These are phyloP conservation scores for Coemansia sp. DNA, from an alignment of 192 early-diverging fungal species.

Conservation along the genomic window DNA sequence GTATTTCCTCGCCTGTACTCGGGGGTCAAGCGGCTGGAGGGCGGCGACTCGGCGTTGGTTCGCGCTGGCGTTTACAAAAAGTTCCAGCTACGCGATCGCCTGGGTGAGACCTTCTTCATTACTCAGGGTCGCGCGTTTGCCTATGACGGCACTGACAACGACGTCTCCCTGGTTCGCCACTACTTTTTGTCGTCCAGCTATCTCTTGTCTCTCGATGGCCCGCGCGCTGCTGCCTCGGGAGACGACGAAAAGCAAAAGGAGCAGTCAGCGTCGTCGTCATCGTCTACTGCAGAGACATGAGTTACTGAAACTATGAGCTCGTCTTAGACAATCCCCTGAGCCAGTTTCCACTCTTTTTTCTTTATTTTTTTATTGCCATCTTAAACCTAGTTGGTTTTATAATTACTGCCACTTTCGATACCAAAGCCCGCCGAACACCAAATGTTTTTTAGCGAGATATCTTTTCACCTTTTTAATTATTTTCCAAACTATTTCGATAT, in stretches of 20 bases:
- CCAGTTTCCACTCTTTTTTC: background rate
- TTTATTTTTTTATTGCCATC: background rate
- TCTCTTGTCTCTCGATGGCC: slow-evolving; percentile 31
- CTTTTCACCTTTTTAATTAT: background rate
- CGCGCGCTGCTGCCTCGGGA: background rate
- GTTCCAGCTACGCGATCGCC: slow-evolving; percentile 36
- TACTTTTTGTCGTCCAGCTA: slow-evolving; percentile 45
- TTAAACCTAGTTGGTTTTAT: background rate
- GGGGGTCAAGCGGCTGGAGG: slow-evolving; percentile 24
- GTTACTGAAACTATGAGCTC: background rate
- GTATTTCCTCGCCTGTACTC: slow-evolving; percentile 43
- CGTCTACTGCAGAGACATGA: slow-evolving; percentile 3
- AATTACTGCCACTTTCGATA: slow-evolving; percentile 2
- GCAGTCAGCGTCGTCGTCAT: background rate
- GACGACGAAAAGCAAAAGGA: slow-evolving; percentile 1
- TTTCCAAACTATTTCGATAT: background rate
- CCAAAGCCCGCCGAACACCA: background rate
- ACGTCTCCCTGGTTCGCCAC: slow-evolving; percentile 21
- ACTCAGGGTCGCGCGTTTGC: slow-evolving; percentile 23
- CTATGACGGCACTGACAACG: slow-evolving; percentile 24
- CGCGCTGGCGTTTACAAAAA: slow-evolving; percentile 50
- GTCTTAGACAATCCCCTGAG: background rate
- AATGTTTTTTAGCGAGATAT: background rate
- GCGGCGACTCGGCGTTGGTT: slow-evolving; percentile 5
- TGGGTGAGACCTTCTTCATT: slow-evolving; percentile 33